Evolutionary conservation across 169 alveolate genomes (phyloP).

Genomic region (Plasmodium reichenowi): DNA sequence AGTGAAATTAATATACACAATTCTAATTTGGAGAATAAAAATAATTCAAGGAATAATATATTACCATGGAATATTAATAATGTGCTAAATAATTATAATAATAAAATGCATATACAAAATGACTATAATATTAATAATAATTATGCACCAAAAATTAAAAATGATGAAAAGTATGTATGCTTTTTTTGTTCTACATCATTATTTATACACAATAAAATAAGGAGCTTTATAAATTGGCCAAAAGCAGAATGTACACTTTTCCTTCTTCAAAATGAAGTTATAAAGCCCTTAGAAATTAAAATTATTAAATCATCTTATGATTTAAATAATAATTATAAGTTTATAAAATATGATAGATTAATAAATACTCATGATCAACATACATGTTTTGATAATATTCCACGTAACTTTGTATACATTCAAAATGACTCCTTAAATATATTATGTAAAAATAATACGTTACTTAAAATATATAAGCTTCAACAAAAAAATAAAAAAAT

Average conservation of each 20-base stretch:
- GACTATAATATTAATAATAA: not conserved
- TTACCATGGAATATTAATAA: no score
- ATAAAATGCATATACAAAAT: no score
- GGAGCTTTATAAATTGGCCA: constrained; percentile 72
- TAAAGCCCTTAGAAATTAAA: constrained; percentile 31
- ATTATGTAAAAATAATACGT: constrained; percentile 45
- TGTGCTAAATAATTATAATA: no score
- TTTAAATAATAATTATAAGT: constrained; percentile 5
- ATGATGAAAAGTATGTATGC: constrained; percentile 58
- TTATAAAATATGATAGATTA: not conserved
- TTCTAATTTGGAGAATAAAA: no score
- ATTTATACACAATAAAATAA: constrained; percentile 55
- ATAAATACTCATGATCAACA: constrained; percentile 6
- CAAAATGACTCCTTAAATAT: constrained; percentile 31
- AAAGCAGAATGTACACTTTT: constrained; percentile 60
- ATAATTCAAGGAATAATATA: no score
- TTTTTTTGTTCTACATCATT: constrained; percentile 52
- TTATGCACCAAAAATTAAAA: constrained; percentile 59
- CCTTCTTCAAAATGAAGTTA: constrained; percentile 18
- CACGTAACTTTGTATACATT: constrained; percentile 36
- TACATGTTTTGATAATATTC: constrained; percentile 51
- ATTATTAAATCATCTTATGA: constrained; percentile 46
- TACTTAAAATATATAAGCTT: constrained; percentile 38
- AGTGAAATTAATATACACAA: no score
- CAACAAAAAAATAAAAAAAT: constrained; percentile 68